Conservation (phyloP, 176 grass and related monocot species). For the Urochloa ruziziensis region DNA sequence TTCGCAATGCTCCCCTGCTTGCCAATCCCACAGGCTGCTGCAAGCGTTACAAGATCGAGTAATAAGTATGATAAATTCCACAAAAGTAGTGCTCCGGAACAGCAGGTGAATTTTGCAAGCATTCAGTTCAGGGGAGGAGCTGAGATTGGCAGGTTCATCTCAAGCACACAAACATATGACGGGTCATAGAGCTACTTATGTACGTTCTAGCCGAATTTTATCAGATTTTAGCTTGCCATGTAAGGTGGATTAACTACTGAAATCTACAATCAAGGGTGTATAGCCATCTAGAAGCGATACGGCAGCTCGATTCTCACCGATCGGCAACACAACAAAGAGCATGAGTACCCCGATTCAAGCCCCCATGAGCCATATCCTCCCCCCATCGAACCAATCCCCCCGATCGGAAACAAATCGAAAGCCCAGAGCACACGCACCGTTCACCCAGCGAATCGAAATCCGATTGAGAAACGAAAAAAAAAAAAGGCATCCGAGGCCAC, state of each 20-base stretch:
- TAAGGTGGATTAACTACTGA: not conserved
- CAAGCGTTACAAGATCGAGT: not conserved
- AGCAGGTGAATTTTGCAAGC: not conserved
- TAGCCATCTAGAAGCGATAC: not conserved
- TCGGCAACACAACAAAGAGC: not conserved
- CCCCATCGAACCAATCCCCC: not conserved
- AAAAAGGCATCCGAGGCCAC: not conserved
- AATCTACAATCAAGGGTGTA: not conserved
- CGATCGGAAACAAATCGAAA: not conserved
- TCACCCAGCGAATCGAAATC: not conserved
- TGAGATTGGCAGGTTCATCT: not conserved
- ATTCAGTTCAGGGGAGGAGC: not conserved
- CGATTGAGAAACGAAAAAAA: too few species aligned
- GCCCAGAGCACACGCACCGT: too few species aligned
- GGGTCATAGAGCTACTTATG: not conserved
- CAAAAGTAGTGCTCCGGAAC: not conserved
- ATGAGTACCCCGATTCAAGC: not conserved
- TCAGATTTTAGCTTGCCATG: not conserved
- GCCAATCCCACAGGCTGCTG: constrained; percentile 58
- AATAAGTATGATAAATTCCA: not conserved
- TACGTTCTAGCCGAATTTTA: not conserved
- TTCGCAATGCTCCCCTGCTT: constrained; percentile 25
- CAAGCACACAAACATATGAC: not conserved
- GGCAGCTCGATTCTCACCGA: not conserved
- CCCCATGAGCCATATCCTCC: not conserved